These are phyloP conservation scores for Silybum marianum DNA, from an alignment of 129 eudicot genomes.

Conservation along the genomic window DNA sequence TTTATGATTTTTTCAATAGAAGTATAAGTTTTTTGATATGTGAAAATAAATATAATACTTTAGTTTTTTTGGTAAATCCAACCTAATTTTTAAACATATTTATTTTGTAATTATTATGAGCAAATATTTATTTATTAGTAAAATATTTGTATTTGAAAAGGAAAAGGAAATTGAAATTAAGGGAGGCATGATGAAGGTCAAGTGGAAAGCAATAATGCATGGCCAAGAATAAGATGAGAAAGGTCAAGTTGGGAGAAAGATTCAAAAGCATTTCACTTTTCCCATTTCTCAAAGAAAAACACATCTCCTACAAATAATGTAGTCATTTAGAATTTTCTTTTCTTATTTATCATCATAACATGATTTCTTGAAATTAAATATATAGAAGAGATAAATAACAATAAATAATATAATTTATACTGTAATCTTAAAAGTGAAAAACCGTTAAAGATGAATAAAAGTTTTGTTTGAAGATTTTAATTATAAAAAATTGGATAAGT, in stretches of 20 bases:
- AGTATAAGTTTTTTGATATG: neutral
- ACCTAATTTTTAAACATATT: neutral
- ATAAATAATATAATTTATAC: too few species aligned
- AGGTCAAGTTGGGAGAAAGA: slow-evolving; percentile 37
- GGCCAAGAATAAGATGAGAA: slow-evolving; percentile 25
- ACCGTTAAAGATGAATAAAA: too few species aligned
- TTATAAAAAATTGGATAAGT: too few species aligned
- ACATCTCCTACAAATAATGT: neutral
- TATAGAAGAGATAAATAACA: too few species aligned
- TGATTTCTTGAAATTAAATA: too few species aligned
- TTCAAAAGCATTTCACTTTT: slow-evolving; percentile 41
- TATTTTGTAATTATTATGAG: neutral
- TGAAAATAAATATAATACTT: slow-evolving; percentile 7
- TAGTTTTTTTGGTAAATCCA: slow-evolving; percentile 13
- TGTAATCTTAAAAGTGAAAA: too few species aligned
- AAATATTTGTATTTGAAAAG: neutral
- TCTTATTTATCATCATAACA: too few species aligned
- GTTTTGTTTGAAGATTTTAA: too few species aligned
- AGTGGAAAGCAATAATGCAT: slow-evolving; percentile 42
- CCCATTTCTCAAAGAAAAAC: slow-evolving; percentile 27
- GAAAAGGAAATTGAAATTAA: slow-evolving; percentile 16
- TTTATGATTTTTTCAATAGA: slow-evolving; percentile 2
- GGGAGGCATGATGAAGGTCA: slow-evolving; percentile 36
- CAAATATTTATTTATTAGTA: neutral
- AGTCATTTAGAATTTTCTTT: too few species aligned